Evolutionary conservation across 306 rosid species (phyloP).

Genomic region (Cicer chorassanicum): DNA sequence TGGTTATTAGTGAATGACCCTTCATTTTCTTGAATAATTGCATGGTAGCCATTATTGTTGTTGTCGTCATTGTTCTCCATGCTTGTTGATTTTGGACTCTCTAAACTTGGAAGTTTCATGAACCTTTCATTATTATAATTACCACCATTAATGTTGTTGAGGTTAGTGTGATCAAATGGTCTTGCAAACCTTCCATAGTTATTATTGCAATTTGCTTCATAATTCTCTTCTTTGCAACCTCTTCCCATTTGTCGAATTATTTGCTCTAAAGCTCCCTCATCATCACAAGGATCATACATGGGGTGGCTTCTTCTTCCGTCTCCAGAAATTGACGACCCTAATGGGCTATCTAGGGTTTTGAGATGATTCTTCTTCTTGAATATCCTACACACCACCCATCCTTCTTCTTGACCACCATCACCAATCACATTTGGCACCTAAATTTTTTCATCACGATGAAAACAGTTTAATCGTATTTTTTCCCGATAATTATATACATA

Average conservation of each 20-base stretch:
- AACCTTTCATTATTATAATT: conserved; percentile 55
- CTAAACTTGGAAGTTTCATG: conserved; percentile 75
- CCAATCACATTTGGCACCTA: conserved; percentile 63
- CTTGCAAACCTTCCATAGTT: conserved; percentile 41
- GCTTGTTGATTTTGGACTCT: conserved; percentile 72
- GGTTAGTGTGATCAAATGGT: conserved; percentile 34
- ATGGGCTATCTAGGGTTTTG: conserved; percentile 74
- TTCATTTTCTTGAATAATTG: conserved; percentile 47
- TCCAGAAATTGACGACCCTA: conserved; percentile 41
- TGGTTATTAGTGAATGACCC: conserved; percentile 48
- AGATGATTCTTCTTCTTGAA: conserved; percentile 89
- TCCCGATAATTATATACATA: not conserved
- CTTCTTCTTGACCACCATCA: conserved; percentile 75
- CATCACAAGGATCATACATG: conserved; percentile 61
- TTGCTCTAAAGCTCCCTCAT: conserved; percentile 75
- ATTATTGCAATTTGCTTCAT: conserved; percentile 32
- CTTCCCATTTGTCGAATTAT: conserved; percentile 72
- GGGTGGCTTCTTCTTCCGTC: conserved; percentile 58
- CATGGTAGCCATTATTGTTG: conserved; percentile 48
- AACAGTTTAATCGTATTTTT: not conserved
- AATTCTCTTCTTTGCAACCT: conserved; percentile 71
- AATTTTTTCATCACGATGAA: not conserved
- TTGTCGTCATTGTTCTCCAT: conserved; percentile 44
- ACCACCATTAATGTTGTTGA: conserved; percentile 15
- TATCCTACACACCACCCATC: conserved; percentile 96